Conservation (phyloP, 2,329 filamentous ascomycete genomes). For the Colletotrichum sp. region DNA sequence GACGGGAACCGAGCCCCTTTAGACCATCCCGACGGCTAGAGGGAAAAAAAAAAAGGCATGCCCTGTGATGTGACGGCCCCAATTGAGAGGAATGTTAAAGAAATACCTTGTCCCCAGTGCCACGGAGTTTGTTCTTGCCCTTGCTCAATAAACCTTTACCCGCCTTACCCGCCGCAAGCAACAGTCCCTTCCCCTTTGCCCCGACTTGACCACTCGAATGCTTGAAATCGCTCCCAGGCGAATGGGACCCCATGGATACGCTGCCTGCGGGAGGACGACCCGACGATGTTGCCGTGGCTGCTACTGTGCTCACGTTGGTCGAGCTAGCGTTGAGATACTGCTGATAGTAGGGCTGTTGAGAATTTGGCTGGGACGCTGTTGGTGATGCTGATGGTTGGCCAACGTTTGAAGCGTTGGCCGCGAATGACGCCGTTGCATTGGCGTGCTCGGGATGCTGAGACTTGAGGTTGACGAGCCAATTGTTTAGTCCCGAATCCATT, state of each 20-base stretch:
- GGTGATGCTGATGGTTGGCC: slow-evolving; percentile 20
- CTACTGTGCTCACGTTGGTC: slow-evolving; percentile 33
- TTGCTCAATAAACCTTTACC: slow-evolving; percentile 92
- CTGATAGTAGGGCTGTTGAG: slow-evolving; percentile 59
- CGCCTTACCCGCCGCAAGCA: slow-evolving; percentile 86
- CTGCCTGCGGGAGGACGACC: slow-evolving; percentile 36
- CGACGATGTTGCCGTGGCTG: slow-evolving; percentile 33
- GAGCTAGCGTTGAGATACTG: slow-evolving; percentile 59
- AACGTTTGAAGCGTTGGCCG: slow-evolving; percentile 20
- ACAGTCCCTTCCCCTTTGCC: slow-evolving; percentile 85
- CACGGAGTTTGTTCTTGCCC: slow-evolving; percentile 82
- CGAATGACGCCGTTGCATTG: slow-evolving; percentile 37
- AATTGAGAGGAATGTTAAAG: slow-evolving; percentile 54
- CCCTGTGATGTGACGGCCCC: slow-evolving; percentile 19
- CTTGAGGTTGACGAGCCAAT: slow-evolving; percentile 57
- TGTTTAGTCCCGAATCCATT: slow-evolving; percentile 76
- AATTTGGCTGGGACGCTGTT: slow-evolving; percentile 26
- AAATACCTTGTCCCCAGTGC: slow-evolving; percentile 87
- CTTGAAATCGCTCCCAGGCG: slow-evolving; percentile 50
- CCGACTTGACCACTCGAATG: slow-evolving; percentile 70
- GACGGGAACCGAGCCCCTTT: not conserved
- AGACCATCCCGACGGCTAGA: slow-evolving; percentile 20
- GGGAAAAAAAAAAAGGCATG: slow-evolving; percentile 25
- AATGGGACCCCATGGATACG: slow-evolving; percentile 40
- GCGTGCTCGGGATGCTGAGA: slow-evolving; percentile 53